Evolutionary conservation across 257 asterid species (phyloP).

Genomic region (Gentiana macrophylla): DNA sequence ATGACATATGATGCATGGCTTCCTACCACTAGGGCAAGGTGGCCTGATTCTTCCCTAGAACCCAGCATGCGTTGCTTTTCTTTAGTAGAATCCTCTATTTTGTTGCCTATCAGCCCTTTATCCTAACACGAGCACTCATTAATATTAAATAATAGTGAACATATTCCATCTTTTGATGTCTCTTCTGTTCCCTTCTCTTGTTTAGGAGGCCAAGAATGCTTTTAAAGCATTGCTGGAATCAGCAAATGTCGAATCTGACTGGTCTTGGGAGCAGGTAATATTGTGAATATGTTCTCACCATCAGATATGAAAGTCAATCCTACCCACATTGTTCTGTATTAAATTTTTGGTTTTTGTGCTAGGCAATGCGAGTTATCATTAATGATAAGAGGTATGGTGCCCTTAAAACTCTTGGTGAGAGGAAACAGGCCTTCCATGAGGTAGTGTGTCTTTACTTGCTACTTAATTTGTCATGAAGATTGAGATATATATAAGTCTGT

Average conservation of each 20-base stretch:
- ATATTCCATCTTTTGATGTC: not conserved
- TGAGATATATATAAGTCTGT: not conserved
- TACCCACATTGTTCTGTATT: not conserved
- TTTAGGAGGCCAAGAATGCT: slow-evolving; percentile 91
- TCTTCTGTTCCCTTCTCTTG: not conserved
- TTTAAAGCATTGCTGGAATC: slow-evolving; percentile 80
- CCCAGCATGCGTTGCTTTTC: too few relatives aligned
- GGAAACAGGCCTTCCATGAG: slow-evolving; percentile 98
- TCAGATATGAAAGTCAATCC: slow-evolving; percentile 5
- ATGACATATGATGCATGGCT: too few relatives aligned
- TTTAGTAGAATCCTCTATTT: too few relatives aligned
- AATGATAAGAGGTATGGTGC: slow-evolving; percentile 93
- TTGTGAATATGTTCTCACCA: slow-evolving; percentile 1
- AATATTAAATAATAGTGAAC: too few relatives aligned
- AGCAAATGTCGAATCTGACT: slow-evolving; percentile 85
- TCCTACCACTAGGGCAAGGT: too few relatives aligned
- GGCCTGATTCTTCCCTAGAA: too few relatives aligned
- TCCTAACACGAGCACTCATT: too few relatives aligned
- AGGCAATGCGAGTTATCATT: slow-evolving; percentile 94
- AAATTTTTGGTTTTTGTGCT: slow-evolving; percentile 10
- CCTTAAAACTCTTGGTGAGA: slow-evolving; percentile 91
- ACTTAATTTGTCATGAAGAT: not conserved
- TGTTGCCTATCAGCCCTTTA: not conserved
- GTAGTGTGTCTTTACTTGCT: slow-evolving; percentile 18
- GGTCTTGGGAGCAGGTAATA: slow-evolving; percentile 95